Base-by-base conservation (phyloP, 1,284 basidiomycete genomes). In the Coniophora puteana region DNA sequence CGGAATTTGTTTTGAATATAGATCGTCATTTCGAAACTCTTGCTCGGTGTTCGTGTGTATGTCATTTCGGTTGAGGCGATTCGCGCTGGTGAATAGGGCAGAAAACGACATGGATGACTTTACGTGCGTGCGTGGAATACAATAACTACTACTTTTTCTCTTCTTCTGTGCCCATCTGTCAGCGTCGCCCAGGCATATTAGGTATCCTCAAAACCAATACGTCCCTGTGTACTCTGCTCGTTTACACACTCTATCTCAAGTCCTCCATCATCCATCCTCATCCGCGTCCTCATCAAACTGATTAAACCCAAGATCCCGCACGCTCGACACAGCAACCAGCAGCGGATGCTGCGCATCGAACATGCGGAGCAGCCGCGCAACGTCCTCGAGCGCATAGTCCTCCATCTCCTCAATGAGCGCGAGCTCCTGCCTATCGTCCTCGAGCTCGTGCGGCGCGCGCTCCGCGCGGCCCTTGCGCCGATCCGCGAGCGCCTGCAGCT, bases 341-440 rank as follows among this genome's bases (percentile, higher is more conserved):
- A 89, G 51, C 26, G 74, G 69, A 58, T 87, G 81, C 32, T 69
- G 70, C 13, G 59, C 47, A 49, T 86, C 80, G 41, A 88, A 65
- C 47, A 68, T 50, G 36, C 55, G 49, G 36, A 88, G 52, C 57
- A 80, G 66, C 67, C 75, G 79, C 25, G 63, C 70, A 76, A 89
- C 84, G 55, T 89, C 86, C 59, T 89, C 84, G 27, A 89, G 57
- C 56, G 74, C 73, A 53, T 88, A 66, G 49, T 85, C 84, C 47
- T 87, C 83, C 50, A 71, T 69, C 49, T 89, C 82, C 25, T 72
- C 69, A 30, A 63, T 38, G 14, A 61, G 16, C 48, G 74, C 74
- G 5, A 71, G 49, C 11, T 65, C 65, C 20, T 65, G 63, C 32
- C 45, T 40, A 32, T 64, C 60, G 40, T 80, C 72, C 47, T 66